Conservation (phyloP, 1,139 yeast species). For the Blastobotrys niveus region DNA sequence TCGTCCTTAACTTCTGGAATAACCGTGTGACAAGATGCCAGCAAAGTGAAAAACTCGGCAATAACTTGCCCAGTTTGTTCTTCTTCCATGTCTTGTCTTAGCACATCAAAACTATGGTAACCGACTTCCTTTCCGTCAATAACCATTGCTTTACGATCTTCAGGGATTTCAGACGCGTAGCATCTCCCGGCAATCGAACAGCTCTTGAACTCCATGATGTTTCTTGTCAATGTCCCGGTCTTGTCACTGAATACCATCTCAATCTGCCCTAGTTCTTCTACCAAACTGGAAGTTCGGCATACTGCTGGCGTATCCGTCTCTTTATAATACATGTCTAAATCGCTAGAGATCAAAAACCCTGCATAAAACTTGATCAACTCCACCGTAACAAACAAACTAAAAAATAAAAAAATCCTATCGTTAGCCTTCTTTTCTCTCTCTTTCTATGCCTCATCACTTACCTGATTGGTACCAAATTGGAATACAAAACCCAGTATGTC, state of each 20-base stretch:
- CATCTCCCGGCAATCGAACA: slow-evolving; percentile 91
- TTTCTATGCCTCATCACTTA: slow-evolving; percentile 7
- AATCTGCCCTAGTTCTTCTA: slow-evolving; percentile 94
- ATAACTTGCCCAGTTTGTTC: slow-evolving; percentile 55
- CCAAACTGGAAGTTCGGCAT: slow-evolving; percentile 89
- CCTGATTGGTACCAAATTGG: slow-evolving; percentile 93
- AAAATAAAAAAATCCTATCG: too few species aligned
- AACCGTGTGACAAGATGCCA: slow-evolving; percentile 95
- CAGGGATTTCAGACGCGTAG: slow-evolving; percentile 85
- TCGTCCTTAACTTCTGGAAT: slow-evolving; percentile 73
- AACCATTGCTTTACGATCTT: slow-evolving; percentile 68
- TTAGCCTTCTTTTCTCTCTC: slow-evolving; percentile 10
- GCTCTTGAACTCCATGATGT: slow-evolving; percentile 93
- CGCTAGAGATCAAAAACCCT: slow-evolving; percentile 89
- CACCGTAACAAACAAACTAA: slow-evolving; percentile 78
- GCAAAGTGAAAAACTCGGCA: slow-evolving; percentile 72
- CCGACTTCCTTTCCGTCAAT: slow-evolving; percentile 81
- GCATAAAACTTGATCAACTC: slow-evolving; percentile 94
- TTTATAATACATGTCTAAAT: slow-evolving; percentile 84
- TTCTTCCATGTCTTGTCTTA: slow-evolving; percentile 47
- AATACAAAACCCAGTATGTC: slow-evolving; percentile 93
- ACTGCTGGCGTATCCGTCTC: slow-evolving; percentile 90
- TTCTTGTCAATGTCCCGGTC: slow-evolving; percentile 92
- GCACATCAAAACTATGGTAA: slow-evolving; percentile 62
- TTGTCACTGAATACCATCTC: slow-evolving; percentile 94